A percentile compares a stretch with the other conserved stretches of the same genome.
phyloP scores from a whole-genome alignment of 2,329 filamentous ascomycete genomes.

The Malbranchea zuffiana region DNA sequence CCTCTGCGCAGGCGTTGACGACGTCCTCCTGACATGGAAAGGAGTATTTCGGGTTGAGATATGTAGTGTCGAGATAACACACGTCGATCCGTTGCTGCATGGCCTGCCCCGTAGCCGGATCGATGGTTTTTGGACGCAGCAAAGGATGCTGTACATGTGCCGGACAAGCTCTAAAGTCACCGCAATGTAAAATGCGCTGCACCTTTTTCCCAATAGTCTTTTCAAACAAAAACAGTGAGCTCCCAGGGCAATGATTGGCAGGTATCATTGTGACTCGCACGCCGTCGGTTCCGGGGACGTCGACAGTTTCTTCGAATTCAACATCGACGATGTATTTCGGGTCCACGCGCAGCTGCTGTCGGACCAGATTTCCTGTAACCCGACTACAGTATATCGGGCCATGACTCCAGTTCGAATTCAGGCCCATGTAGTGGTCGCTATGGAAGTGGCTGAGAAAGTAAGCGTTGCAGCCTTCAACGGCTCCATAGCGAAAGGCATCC shows the following conservation, averaged over 20 bases:
- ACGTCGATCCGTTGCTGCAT: slow-evolving; percentile 83
- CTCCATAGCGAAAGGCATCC: slow-evolving; percentile 90
- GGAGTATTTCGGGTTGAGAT: slow-evolving; percentile 87
- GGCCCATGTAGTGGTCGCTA: slow-evolving; percentile 89
- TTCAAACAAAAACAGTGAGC: slow-evolving; percentile 85
- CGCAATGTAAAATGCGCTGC: slow-evolving; percentile 84
- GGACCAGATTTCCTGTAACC: slow-evolving; percentile 81
- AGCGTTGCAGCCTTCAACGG: slow-evolving; percentile 79
- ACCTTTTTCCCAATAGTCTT: slow-evolving; percentile 54
- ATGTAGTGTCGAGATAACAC: slow-evolving; percentile 95
- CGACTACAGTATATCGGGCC: slow-evolving; percentile 94
- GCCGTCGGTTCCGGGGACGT: slow-evolving; percentile 71
- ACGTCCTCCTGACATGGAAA: slow-evolving; percentile 86
- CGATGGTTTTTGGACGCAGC: slow-evolving; percentile 61
- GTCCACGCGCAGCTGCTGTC: slow-evolving; percentile 74
- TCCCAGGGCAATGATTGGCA: slow-evolving; percentile 93
- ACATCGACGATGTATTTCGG: slow-evolving; percentile 74
- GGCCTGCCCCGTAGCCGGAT: slow-evolving; percentile 57
- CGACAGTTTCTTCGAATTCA: slow-evolving; percentile 69
- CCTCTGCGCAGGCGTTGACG: slow-evolving; percentile 72
- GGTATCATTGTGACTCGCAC: slow-evolving; percentile 88
- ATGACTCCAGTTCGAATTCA: slow-evolving; percentile 80
- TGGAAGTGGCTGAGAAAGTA: slow-evolving; percentile 98
- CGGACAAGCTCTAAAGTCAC: slow-evolving; percentile 85
- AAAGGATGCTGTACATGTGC: slow-evolving; percentile 74